These are phyloP conservation scores for Pyracantha coccinea DNA, from an alignment of 331 rosid genomes.

Conservation along the genomic window DNA sequence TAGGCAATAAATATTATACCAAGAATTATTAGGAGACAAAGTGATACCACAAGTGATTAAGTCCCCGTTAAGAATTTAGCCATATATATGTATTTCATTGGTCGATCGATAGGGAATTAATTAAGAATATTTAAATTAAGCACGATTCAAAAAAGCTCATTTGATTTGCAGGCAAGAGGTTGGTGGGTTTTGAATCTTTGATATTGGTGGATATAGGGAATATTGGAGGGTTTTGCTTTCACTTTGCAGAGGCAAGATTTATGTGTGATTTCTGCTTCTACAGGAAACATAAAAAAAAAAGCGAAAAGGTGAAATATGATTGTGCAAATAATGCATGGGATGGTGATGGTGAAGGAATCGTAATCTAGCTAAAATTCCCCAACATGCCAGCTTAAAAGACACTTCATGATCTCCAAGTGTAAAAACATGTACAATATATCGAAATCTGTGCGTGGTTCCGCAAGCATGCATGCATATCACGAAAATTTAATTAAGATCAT, in stretches of 20 bases:
- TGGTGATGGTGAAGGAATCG: slow-evolving; percentile 9
- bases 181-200: slow-evolving; percentile 13
- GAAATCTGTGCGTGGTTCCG: slow-evolving; percentile 8
- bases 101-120: background rate
- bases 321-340: slow-evolving; percentile 18
- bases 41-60: no score
- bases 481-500: background rate
- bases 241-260: slow-evolving; percentile 23
- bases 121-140: background rate
- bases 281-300: background rate
- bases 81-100: background rate
- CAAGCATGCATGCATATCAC: background rate
- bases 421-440: background rate
- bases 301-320: background rate
- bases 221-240: slow-evolving; percentile 9
- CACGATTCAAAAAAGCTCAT: background rate
- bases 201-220: background rate
- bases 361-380: slow-evolving; percentile 9
- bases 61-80: background rate
- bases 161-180: background rate
- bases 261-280: background rate
- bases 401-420: background rate
- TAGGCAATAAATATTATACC: background rate
- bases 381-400: slow-evolving; percentile 39
- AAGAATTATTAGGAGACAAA: background rate